Percentiles rank a stretch among this genome's conserved stretches.
Conservation (phyloP, 129 eudicot genomes). For the Arctium minus region DNA sequence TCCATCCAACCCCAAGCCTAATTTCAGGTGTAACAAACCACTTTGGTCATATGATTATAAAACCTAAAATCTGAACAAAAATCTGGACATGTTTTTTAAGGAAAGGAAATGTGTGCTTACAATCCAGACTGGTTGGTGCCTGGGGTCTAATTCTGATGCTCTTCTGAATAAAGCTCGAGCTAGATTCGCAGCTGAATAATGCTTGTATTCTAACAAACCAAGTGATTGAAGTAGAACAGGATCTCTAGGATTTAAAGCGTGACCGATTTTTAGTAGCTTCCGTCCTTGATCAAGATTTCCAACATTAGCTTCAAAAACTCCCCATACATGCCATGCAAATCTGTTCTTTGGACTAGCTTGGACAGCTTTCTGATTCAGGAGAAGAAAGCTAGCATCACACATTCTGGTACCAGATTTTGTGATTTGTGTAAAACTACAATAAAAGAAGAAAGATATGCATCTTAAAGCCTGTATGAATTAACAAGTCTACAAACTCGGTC, state of each 20-base stretch:
- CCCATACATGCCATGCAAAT: slow-evolving; percentile 99
- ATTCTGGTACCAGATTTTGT: background rate
- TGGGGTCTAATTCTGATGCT: slow-evolving; percentile 81
- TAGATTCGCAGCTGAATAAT: slow-evolving; percentile 61
- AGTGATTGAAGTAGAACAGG: slow-evolving; percentile 96
- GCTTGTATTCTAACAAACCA: slow-evolving; percentile 74
- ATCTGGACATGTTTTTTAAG: background rate
- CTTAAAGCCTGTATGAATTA: background rate
- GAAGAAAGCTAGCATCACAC: slow-evolving; percentile 18
- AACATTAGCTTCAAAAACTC: slow-evolving; percentile 74
- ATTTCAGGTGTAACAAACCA: slow-evolving; percentile 1
- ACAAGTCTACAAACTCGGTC: background rate
- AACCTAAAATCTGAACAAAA: background rate
- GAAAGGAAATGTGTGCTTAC: slow-evolving; percentile 37
- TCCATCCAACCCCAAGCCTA: slow-evolving; percentile 99
- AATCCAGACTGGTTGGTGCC: slow-evolving; percentile 95
- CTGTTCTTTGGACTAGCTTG: slow-evolving; percentile 96
- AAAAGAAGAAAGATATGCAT: background rate
- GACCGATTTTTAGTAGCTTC: slow-evolving; percentile 79
- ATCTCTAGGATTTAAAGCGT: slow-evolving; percentile 89
- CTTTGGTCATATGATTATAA: background rate
- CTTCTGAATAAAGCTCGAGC: slow-evolving; percentile 75
- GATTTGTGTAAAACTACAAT: slow-evolving; percentile 3
- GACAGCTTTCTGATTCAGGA: slow-evolving; percentile 71
- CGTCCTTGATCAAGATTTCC: slow-evolving; percentile 71